Evolutionary conservation across 2,329 filamentous ascomycete species (phyloP), one percentile per base, ranked within the genome.

Genomic region (Incumbomyces lentus): DNA sequence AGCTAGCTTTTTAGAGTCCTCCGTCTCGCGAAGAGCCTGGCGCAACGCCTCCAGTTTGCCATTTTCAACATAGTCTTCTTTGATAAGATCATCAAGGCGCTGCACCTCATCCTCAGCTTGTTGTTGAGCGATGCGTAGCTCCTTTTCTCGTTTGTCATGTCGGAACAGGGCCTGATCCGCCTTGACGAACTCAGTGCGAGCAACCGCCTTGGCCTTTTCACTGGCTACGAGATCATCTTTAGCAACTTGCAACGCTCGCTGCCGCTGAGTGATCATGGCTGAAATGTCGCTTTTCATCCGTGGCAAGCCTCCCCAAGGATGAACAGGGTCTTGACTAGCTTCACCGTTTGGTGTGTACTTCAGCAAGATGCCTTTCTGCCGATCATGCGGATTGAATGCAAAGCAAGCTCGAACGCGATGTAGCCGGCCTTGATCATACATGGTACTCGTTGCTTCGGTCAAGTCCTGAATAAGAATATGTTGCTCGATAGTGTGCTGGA

Each of bases 281-380:
- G 78, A 82, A 19, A 78, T 71, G 59, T 94, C 85, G 1, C 84
- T 82, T 59, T 82, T 83, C 79, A 95, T 93, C n/a, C 88, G 79
- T 18, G 83, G 71, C 8, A 65, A 67, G 33, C 75, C 70, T 1
- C 59, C 63, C 53, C 69, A 78, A 13, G 74, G 71, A 6, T 69
- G 62, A 4, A 83, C 70, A 11, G 76, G 74, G 33, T 68, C 66
- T 32, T 74, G 68, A 40, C 67, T 75, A 41, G 69, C 62, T 35
- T 69, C 69, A n/a, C 71, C 72, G 40, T 60, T 62, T 29, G 67
- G 64, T 26, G 68, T 68, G 58, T 64, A 74, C 16, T 68, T 72
- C 49, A 85, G 73, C 58, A 78, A 74, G 39, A 80, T 64, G 36
- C 81, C 86, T 59, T 73, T 73, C 49, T 70, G 75, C 34, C 69